Percentiles rank a stretch among this genome's conserved stretches.
Conservation (phyloP, 2,329 filamentous ascomycete species). For the Colletotrichum lentis region DNA sequence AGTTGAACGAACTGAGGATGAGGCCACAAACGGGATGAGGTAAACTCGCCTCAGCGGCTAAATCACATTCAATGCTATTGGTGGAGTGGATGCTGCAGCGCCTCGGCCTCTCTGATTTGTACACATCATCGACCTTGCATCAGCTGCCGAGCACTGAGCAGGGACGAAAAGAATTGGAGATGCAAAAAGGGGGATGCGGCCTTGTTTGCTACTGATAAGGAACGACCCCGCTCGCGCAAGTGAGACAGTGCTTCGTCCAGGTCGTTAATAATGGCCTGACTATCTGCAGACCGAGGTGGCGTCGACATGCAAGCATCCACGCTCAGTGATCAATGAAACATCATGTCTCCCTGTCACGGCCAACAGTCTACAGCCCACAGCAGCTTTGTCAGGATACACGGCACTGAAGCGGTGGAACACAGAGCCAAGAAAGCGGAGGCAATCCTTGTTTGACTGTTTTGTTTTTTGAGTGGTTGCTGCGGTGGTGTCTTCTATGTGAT, state of each 20-base stretch:
- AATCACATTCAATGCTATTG: background rate
- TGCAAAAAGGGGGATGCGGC: background rate
- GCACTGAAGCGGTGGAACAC: background rate
- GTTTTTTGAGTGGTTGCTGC: constrained; percentile 9
- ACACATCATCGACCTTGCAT: background rate
- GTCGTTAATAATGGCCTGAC: constrained; percentile 30
- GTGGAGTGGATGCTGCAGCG: background rate
- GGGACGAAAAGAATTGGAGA: constrained; percentile 1
- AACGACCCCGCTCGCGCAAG: constrained; percentile 28
- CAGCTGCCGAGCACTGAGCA: background rate
- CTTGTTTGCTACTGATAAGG: background rate
- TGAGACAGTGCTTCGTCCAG: constrained; percentile 29
- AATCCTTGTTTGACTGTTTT: constrained; percentile 11
- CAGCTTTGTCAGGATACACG: background rate
- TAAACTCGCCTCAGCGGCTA: constrained; percentile 9
- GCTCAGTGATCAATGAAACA: constrained; percentile 12
- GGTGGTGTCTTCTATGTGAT: constrained; percentile 10
- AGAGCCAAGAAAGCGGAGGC: background rate
- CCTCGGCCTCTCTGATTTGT: background rate
- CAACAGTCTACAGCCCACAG: background rate
- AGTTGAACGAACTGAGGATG: constrained; percentile 4
- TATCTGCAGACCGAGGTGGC: constrained; percentile 35
- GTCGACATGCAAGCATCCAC: constrained; percentile 26
- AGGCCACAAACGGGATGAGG: constrained; percentile 16
- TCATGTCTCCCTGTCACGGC: background rate